Conservation (phyloP, 2,329 filamentous ascomycete species). For the Aspergillus fructus region DNA sequence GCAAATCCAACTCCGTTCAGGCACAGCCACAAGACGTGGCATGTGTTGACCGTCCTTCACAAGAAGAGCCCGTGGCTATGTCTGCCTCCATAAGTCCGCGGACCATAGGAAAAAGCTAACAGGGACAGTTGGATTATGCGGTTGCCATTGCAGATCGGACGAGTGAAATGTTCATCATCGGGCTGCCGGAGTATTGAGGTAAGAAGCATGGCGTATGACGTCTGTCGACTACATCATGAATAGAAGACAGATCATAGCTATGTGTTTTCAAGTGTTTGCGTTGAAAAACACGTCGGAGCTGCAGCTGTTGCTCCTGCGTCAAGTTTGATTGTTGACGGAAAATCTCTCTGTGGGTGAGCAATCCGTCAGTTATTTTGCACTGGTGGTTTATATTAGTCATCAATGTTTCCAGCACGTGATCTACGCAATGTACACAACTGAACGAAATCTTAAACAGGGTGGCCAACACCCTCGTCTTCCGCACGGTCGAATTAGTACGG, state of each 20-base stretch:
- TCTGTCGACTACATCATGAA: neutral
- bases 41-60: constrained; percentile 37
- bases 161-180: neutral
- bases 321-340: neutral
- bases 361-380: neutral
- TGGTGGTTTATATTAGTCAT: neutral
- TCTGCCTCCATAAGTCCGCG: constrained; percentile 6
- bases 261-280: neutral
- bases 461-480: no score
- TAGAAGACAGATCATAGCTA: neutral
- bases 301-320: neutral
- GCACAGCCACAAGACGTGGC: constrained; percentile 44
- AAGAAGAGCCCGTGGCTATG: constrained; percentile 32
- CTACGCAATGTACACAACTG: neutral
- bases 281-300: neutral
- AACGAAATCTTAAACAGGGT: no score
- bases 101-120: constrained; percentile 15
- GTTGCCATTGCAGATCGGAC: constrained; percentile 24
- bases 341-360: neutral
- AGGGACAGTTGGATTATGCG: constrained; percentile 36
- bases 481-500: no score
- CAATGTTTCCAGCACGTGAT: neutral
- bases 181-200: neutral
- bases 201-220: neutral
- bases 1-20: constrained; percentile 41